Evolutionary conservation across 2,329 filamentous ascomycete species (phyloP), one percentile per base, ranked within the genome.

Genomic region (Phaeoacremonium minimum): DNA sequence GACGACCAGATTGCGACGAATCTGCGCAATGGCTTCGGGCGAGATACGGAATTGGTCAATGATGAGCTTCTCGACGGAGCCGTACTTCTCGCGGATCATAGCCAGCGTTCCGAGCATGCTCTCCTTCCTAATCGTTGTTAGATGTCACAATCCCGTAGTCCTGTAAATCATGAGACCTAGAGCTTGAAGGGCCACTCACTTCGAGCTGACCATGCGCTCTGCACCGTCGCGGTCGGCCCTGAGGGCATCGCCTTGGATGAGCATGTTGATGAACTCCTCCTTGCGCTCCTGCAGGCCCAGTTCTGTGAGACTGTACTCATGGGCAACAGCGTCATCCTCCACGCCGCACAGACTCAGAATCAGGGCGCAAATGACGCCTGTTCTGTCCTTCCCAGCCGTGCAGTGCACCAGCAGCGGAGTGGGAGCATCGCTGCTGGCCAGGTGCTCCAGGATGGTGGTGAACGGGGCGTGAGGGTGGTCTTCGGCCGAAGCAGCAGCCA

Each of bases 371-470:
- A 87, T 61, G 5, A 89, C 71, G 3, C 85, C 85, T 0, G 85
- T 89, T 30, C 85, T 71, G 55, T 90, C 85, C 58, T 90, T 90
- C 11, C 85, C 85, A 0, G 82, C 83, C 0, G 83, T 85, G 57
- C 85, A 89, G 52, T 90, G 84, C 7, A 88, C 64, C 6, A 87
- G 63, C 8, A 83, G 58, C 7, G 80, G 77, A 3, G 60, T 49
- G 3, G 6, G 56, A 33, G 33, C 58, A 39, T 51, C 46, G 11
- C 49, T 35, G 14, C 48, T 45, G 49, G 74, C 56, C 7, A 87
- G 62, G 47, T 86, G 75, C 13, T 59, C 53, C 28, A 87, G 66
- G 30, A 75, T 64, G 2, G 57, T 63, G 20, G 49, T 57, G 41
- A 88, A 83, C 2, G 64, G 65, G n/a, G 58, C 56, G 51, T 75